These are phyloP conservation scores for Ogataea philodendri DNA, from an alignment of 805 yeast species.

Conservation along the genomic window DNA sequence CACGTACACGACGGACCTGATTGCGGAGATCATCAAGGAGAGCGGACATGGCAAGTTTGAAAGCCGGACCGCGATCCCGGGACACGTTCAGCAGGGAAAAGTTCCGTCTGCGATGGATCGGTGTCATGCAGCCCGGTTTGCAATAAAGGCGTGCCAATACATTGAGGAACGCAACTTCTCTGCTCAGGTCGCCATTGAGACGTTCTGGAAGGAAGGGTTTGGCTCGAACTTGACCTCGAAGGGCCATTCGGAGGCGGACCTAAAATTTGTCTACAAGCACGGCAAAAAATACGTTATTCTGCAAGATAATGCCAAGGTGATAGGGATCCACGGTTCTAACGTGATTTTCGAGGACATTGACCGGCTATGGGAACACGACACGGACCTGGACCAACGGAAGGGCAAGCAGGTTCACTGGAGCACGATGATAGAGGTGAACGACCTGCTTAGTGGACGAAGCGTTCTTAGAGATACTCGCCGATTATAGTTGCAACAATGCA, in stretches of 20 bases:
- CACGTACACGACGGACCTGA: constrained; percentile 75
- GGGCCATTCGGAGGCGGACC: constrained; percentile 33
- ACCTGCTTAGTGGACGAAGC: constrained; percentile 70
- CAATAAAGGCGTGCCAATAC: constrained; percentile 85
- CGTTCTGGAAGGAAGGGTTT: constrained; percentile 22
- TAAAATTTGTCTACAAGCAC: constrained; percentile 51
- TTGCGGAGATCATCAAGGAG: constrained; percentile 82
- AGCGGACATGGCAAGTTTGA: constrained; percentile 70
- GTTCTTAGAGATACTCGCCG: constrained; percentile 39
- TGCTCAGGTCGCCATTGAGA: constrained; percentile 14
- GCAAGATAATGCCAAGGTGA: constrained; percentile 55
- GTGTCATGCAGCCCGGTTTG: constrained; percentile 83
- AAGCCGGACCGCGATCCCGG: constrained; percentile 93
- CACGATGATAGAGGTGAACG: constrained; percentile 54
- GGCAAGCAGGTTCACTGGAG: constrained; percentile 71
- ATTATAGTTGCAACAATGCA: background rate
- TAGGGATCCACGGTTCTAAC: constrained; percentile 69
- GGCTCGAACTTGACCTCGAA: constrained; percentile 23
- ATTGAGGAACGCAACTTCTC: constrained; percentile 53
- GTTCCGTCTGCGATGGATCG: constrained; percentile 94
- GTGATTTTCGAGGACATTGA: constrained; percentile 57
- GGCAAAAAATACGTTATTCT: constrained; percentile 43
- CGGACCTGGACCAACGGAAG: constrained; percentile 62
- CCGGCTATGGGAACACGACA: constrained; percentile 56
- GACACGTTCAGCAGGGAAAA: constrained; percentile 98